Percentiles rank a stretch among this genome's conserved stretches.
phyloP scores from a whole-genome alignment of 352 stramenopile species.

The Blastocystis sp. region DNA sequence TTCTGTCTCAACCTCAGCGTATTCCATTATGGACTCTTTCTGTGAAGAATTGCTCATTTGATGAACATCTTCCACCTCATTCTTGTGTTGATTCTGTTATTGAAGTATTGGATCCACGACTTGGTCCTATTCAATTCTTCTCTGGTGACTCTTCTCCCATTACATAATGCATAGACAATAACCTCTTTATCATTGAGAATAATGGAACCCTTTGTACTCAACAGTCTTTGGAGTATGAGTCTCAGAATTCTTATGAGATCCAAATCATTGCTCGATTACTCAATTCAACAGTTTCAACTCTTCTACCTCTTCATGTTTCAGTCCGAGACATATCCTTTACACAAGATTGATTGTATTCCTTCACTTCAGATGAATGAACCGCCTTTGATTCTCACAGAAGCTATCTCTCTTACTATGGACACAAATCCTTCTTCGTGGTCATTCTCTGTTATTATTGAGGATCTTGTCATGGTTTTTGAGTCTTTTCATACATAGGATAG shows the following conservation, averaged over 20 bases:
- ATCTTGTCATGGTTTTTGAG: neutral
- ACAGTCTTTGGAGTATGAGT: neutral
- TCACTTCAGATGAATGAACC: neutral
- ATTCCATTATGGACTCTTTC: neutral
- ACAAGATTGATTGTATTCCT: neutral
- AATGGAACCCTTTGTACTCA: neutral
- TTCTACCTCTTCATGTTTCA: neutral
- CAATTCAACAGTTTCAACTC: neutral
- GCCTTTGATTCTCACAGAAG: neutral
- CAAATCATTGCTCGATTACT: neutral
- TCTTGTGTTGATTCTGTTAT: neutral
- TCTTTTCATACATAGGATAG: neutral
- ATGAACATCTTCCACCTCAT: neutral
- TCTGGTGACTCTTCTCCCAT: neutral
- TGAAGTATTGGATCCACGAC: neutral
- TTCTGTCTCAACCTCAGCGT: neutral
- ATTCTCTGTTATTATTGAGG: neutral
- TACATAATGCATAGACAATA: neutral
- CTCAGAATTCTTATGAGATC: neutral
- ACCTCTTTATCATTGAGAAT: neutral
- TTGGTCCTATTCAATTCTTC: neutral
- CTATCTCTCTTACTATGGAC: neutral
- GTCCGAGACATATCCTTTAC: conserved; percentile 5
- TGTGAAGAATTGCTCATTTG: neutral
- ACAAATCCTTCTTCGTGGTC: neutral